Conservation (phyloP, 2,329 filamentous ascomycete species). For the Paramyrothecium sp. region DNA sequence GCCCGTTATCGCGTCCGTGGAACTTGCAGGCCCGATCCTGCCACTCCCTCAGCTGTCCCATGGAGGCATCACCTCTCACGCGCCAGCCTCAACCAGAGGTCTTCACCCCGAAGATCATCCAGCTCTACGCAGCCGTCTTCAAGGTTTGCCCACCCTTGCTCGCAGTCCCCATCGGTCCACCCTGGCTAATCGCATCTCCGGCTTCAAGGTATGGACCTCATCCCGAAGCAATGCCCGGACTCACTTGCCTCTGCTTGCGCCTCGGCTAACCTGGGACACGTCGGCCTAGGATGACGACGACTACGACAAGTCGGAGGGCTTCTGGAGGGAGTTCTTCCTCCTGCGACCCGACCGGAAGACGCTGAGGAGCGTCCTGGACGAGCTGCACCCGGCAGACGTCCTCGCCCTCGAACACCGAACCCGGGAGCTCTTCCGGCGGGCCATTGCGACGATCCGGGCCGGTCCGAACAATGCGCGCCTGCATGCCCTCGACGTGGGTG, state of each 20-base stretch:
- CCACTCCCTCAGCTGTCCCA: conserved; percentile 30
- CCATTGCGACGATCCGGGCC: conserved; percentile 67
- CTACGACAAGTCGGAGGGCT: conserved; percentile 76
- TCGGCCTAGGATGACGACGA: conserved; percentile 58
- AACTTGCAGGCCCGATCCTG: neutral
- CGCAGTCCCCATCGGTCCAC: conserved; percentile 5
- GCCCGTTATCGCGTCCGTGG: neutral
- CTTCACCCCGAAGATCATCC: conserved; percentile 92
- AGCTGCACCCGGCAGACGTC: conserved; percentile 71
- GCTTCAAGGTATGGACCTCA: conserved; percentile 21
- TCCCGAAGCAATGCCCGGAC: neutral
- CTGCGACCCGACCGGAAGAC: conserved; percentile 73
- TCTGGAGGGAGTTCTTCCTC: conserved; percentile 96
- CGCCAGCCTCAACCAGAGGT: conserved; percentile 86
- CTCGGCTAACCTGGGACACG: conserved; percentile 23
- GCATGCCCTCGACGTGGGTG: conserved; percentile 80
- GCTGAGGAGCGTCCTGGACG: conserved; percentile 66
- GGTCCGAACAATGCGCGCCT: conserved; percentile 62
- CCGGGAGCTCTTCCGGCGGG: conserved; percentile 73
- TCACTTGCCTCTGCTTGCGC: conserved; percentile 11
- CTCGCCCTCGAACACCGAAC: conserved; percentile 76
- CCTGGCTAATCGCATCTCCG: conserved; percentile 11
- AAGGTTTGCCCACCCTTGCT: conserved; percentile 46
- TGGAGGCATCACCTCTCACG: conserved; percentile 91
- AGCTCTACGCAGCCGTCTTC: conserved; percentile 85